These are phyloP conservation scores for Alternaria arborescens DNA, from an alignment of 2,329 filamentous ascomycete species.

Conservation along the genomic window DNA sequence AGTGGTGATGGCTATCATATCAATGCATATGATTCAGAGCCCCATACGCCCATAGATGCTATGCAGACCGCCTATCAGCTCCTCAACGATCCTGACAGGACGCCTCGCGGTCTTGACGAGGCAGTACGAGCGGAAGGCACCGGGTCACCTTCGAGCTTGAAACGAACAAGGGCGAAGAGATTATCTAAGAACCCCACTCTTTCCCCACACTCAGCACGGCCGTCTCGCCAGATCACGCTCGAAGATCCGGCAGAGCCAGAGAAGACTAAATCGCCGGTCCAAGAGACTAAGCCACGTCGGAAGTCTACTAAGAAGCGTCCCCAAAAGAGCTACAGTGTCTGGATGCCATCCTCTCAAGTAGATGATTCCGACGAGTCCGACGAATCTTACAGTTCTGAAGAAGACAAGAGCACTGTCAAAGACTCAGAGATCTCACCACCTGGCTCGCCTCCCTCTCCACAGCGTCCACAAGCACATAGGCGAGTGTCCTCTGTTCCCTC, in stretches of 20 bases:
- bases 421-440: constrained; percentile 30
- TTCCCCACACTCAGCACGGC: constrained; percentile 38
- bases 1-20: constrained; percentile 49
- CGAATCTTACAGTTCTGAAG: constrained; percentile 30
- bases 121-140: constrained; percentile 43
- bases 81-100: constrained; percentile 37
- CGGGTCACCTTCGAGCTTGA: constrained; percentile 45
- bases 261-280: constrained; percentile 18
- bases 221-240: constrained; percentile 48
- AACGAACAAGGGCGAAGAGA: constrained; percentile 52
- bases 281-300: constrained; percentile 35
- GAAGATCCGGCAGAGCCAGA: constrained; percentile 41
- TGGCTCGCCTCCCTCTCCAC: constrained; percentile 33
- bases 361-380: constrained; percentile 43
- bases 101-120: constrained; percentile 49
- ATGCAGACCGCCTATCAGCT: constrained; percentile 22
- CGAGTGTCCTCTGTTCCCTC: constrained; percentile 60
- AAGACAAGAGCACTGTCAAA: constrained; percentile 35
- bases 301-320: constrained; percentile 45
- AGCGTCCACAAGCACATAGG: constrained; percentile 52
- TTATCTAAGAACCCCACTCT: constrained; percentile 43
- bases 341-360: constrained; percentile 56
- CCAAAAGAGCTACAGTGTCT: constrained; percentile 58
- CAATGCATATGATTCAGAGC: constrained; percentile 22
- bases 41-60: constrained; percentile 27